phyloP scores from a whole-genome alignment of 2,329 filamentous ascomycete species.

The Calonectria pseudoreteaudii region DNA sequence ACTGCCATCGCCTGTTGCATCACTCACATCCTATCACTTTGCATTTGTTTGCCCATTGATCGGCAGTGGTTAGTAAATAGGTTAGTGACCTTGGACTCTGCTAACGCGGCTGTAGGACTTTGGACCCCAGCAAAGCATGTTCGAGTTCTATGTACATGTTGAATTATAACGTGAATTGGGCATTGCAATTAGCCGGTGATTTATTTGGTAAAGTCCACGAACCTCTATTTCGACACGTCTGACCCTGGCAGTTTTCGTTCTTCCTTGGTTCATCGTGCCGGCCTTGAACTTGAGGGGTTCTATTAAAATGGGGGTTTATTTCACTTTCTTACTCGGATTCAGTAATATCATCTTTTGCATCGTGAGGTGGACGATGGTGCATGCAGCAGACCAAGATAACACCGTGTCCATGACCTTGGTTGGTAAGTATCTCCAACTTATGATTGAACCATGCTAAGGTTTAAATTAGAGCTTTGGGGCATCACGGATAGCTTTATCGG shows the following conservation, averaged over 20 bases:
- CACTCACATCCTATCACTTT: not conserved
- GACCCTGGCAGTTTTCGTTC: not conserved
- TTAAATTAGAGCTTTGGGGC: not conserved
- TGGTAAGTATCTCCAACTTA: not conserved
- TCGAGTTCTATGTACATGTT: not conserved
- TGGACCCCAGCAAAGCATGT: not conserved
- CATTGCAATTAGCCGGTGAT: not conserved
- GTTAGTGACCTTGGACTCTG: not conserved
- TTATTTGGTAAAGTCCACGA: not conserved
- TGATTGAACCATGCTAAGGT: not conserved
- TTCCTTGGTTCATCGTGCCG: not conserved
- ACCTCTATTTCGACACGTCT: not conserved
- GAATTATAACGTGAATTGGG: not conserved
- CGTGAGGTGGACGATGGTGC: not conserved
- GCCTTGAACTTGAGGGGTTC: not conserved
- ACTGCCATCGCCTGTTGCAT: not conserved
- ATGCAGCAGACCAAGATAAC: not conserved
- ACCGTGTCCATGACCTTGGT: not conserved
- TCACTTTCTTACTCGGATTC: not conserved
- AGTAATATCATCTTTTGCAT: not conserved
- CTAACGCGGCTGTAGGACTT: not conserved
- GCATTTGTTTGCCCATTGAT: not conserved
- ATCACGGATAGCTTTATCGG: not conserved
- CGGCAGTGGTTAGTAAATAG: not conserved
- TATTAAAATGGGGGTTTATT: not conserved